Evolutionary conservation across 768 basidiomycete species (phyloP).

Genomic region (Rhizopogon roseolus): DNA sequence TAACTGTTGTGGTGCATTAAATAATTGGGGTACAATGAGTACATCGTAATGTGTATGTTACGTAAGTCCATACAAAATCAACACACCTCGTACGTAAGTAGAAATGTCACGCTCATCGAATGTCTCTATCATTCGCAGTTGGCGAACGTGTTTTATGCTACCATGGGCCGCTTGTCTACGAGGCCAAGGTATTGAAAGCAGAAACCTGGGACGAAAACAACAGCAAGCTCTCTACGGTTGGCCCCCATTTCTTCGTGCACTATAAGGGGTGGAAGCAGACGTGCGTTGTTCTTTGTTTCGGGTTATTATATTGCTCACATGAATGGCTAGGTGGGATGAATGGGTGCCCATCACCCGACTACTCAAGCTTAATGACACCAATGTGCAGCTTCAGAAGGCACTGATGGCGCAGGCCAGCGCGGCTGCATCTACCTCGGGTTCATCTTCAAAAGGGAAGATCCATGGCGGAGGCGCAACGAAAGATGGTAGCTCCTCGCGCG

Average conservation of each 20-base stretch:
- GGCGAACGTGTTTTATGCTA: conserved; percentile 89
- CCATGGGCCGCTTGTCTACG: conserved; percentile 93
- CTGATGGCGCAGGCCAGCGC: conserved; percentile 46
- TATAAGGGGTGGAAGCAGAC: conserved; percentile 99
- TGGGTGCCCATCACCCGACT: conserved; percentile 84
- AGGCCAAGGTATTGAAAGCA: conserved; percentile 82
- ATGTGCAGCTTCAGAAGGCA: conserved; percentile 71
- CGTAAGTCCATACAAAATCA: background rate
- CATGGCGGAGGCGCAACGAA: conserved; percentile 12
- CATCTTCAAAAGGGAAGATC: conserved; percentile 21
- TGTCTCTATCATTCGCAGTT: conserved; percentile 35
- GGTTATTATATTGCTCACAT: background rate
- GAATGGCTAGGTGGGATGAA: conserved; percentile 80
- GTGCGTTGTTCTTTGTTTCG: conserved; percentile 37
- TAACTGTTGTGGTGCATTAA: too few relatives aligned
- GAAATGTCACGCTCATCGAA: background rate
- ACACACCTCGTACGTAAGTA: background rate
- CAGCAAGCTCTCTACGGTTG: conserved; percentile 53
- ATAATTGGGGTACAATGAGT: too few relatives aligned
- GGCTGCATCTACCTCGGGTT: conserved; percentile 32
- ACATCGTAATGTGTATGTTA: too few relatives aligned
- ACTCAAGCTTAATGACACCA: conserved; percentile 80
- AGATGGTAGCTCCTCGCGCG: conserved; percentile 25
- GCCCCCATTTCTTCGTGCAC: conserved; percentile 91
- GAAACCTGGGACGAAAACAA: conserved; percentile 62